Base-by-base conservation (phyloP, 225 moss, liverwort and hornwort species). In the Climacium dendroides region DNA sequence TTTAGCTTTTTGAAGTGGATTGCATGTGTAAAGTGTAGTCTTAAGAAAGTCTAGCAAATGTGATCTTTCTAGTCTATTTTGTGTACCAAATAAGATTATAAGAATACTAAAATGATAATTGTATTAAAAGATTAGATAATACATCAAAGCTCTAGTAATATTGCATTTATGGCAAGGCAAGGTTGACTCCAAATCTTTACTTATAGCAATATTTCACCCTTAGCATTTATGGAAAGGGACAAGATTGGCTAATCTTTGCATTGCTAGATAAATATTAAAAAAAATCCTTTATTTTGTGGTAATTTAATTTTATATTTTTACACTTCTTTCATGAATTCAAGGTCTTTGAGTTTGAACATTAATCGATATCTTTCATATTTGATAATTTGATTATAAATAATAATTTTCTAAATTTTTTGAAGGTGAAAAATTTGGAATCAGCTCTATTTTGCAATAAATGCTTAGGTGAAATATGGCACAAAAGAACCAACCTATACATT, bases 341-440 rank as follows among this genome's bases (percentile, higher is more conserved):
- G 7, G 7, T 32, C 12, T 48, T 74, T 11, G 7, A 11, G 1
- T 30, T 1, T 4, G 15, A 17, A 30, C 0, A 0, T 11, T 47
- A 11, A 30, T 73, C 47, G 1, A 11, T 19, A 7, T 47, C 48
- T 48, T 48, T 2, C 7, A 48, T 30, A 74, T 32, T 48, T 48
- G 12, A 30, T 47, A 4, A 73, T 18, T 74, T 30, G 4, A 48
- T 32, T 48, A 9, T 26, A 26, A 16, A 43, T 9, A 74, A 0
- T 4, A 19, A 7, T 0, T 19, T 48, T 0, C 7, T 10, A 48
- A 5, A 30, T 28, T 47, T 47, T 19, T 19, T 2, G 0, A 9
- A 30, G 5, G 19, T 74, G 0, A 48, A 71, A 48, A 19, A n/a
- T 48, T 47, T 73, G 7, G 2, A 30, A 1, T 11, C 0, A 1